Evolutionary conservation across 306 rosid genomes (phyloP).

Genomic region (Pterocarpus santalinus): DNA sequence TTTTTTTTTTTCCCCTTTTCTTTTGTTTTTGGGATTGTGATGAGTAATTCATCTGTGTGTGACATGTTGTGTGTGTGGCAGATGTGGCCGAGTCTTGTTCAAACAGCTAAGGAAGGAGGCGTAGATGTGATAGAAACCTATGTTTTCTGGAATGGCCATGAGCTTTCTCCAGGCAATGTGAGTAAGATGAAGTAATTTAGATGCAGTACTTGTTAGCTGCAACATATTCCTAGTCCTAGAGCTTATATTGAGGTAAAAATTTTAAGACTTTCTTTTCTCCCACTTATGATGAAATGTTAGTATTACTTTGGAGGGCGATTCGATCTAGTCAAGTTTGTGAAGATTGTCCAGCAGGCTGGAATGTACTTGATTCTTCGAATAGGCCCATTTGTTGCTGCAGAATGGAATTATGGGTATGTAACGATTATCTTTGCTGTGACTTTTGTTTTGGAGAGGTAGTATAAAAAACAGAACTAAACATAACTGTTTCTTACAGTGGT

Average conservation of each 20-base stretch:
- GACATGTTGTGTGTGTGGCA: slow-evolving; percentile 49
- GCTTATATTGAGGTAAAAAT: slow-evolving; percentile 14
- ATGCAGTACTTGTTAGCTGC: slow-evolving; percentile 4
- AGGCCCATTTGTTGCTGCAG: slow-evolving; percentile 64
- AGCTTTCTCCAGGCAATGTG: slow-evolving; percentile 88
- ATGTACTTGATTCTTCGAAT: slow-evolving; percentile 61
- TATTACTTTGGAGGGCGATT: slow-evolving; percentile 65
- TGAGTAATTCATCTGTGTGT: slow-evolving; percentile 7
- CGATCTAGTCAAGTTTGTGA: slow-evolving; percentile 60
- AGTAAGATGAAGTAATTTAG: slow-evolving; percentile 41
- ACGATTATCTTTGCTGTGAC: not conserved
- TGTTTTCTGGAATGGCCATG: slow-evolving; percentile 98
- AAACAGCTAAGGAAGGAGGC: slow-evolving; percentile 90
- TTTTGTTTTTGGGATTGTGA: slow-evolving; percentile 3
- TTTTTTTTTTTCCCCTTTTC: not conserved
- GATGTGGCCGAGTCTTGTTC: slow-evolving; percentile 97
- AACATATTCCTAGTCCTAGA: not conserved
- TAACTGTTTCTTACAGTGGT: slow-evolving; percentile 69
- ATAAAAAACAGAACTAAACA: not conserved
- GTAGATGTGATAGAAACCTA: slow-evolving; percentile 87
- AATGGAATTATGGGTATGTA: slow-evolving; percentile 61
- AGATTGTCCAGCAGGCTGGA: slow-evolving; percentile 56
- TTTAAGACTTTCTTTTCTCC: not conserved
- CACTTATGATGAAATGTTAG: slow-evolving; percentile 39
- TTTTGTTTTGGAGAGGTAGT: not conserved